Conservation (phyloP, 345 rosid species). For the Hypericum androsaemum region DNA sequence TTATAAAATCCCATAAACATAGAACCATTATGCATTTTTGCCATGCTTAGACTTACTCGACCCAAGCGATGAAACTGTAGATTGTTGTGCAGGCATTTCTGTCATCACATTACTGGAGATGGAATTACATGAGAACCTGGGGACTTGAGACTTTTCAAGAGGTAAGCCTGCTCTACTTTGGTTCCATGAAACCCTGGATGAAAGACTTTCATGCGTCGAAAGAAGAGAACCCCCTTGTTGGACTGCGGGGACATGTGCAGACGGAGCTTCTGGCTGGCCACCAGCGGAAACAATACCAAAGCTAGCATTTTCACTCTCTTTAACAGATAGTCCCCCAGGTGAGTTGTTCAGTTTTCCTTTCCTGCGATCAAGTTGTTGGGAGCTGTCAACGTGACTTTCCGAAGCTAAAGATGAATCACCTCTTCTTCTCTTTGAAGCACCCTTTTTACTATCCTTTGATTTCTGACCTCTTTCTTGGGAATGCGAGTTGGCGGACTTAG, state of each 20-base stretch:
- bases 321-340: constrained; percentile 33
- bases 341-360: constrained; percentile 56
- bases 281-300: constrained; percentile 23
- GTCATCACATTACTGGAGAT: constrained; percentile 25
- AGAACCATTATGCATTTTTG: constrained; percentile 3
- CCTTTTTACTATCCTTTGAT: constrained; percentile 50
- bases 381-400: constrained; percentile 42
- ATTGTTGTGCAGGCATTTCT: constrained; percentile 30
- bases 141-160: constrained; percentile 40
- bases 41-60: constrained; percentile 24
- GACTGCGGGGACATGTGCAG: constrained; percentile 22
- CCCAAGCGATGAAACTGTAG: constrained; percentile 24
- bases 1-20: background rate
- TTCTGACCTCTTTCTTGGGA: constrained; percentile 63
- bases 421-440: constrained; percentile 65
- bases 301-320: constrained; percentile 30
- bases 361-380: constrained; percentile 45
- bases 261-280: constrained; percentile 41
- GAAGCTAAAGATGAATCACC: constrained; percentile 46
- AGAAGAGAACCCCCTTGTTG: constrained; percentile 29
- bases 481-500: constrained; percentile 72
- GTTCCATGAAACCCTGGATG: constrained; percentile 35
- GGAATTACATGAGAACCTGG: constrained; percentile 36
- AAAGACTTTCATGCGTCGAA: constrained; percentile 27
- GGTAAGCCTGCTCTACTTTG: constrained; percentile 34